Evolutionary conservation across 2,329 filamentous ascomycete genomes (phyloP), one percentile per base, ranked within the genome.

Genomic region (Reticulascus tulasneorum): DNA sequence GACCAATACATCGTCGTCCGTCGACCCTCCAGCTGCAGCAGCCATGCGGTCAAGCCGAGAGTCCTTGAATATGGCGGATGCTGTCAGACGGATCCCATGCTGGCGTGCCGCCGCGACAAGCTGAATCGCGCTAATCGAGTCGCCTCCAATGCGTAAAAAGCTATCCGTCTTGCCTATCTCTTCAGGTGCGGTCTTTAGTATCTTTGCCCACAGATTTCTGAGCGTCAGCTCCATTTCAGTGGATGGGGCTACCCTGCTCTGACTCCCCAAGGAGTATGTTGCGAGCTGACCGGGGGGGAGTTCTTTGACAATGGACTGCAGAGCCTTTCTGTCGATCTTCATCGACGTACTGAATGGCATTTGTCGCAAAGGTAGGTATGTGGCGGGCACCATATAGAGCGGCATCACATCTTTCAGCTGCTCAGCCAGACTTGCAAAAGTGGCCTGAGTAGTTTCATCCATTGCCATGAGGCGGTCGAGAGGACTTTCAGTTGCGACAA

Each of bases 341-440:
- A 38, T 40, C 2, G 47, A 44, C n/a, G 38, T 20, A n/a, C 37
- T 48, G 24, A 47, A 37, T 6, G 47, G 42, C 9, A 48, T 23
- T 6, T 27, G 18, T 10, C 47, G 33, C 5, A 62, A 35, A 1
- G 47, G 45, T 7, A 63, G 21, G 40, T 49, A 60, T 7, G 51
- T 40, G 6, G 47, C 49, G 1, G 61, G 61, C 1, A 63, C 45
- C 60, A 63, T 63, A 40, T 60, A 62, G 0, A 38, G 37, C 1
- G 60, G 59, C 3, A 63, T 33, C 12, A 32, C 18, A 18, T 18
- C 22, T 9, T 17, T 33, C 10, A 33, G 15, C 22, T 8, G 18
- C 6, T 33, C 22, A 17, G 21, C 30, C n/a, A 33, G 11, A 10
- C 5, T 4, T 13, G 21, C 19, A 11, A 33, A 23, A 23, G 30